These are phyloP conservation scores for Eurotiales sp. DNA, from an alignment of 2,329 filamentous ascomycete species.

Conservation along the genomic window DNA sequence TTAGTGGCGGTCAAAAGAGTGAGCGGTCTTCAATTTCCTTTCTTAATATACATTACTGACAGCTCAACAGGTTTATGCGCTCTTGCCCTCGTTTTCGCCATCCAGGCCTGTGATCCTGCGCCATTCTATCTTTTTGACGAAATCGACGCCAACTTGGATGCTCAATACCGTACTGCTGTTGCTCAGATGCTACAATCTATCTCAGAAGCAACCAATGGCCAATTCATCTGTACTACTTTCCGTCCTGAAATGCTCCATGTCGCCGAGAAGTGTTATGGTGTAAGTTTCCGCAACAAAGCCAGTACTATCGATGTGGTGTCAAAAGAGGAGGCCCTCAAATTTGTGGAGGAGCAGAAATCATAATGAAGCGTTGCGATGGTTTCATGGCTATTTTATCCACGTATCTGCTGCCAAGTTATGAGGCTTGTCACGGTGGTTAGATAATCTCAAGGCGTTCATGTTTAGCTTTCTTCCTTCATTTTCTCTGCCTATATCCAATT, in stretches of 20 bases:
- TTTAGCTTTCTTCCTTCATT: neutral
- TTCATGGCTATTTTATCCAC: too few species aligned
- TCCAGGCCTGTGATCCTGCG: slow-evolving; percentile 93
- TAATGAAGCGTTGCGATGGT: too few species aligned
- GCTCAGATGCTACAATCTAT: slow-evolving; percentile 82
- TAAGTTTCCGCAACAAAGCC: slow-evolving; percentile 87
- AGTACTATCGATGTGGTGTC: slow-evolving; percentile 89
- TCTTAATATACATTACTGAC: neutral
- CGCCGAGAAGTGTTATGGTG: slow-evolving; percentile 96
- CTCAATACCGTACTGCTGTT: slow-evolving; percentile 94
- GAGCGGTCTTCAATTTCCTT: slow-evolving; percentile 35
- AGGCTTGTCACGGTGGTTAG: neutral
- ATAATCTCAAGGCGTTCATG: neutral
- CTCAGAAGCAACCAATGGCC: slow-evolving; percentile 56
- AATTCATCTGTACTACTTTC: slow-evolving; percentile 99
- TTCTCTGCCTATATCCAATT: slow-evolving; percentile 3
- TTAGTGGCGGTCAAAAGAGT: slow-evolving; percentile 98
- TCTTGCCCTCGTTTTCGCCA: slow-evolving; percentile 97
- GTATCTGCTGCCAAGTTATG: neutral
- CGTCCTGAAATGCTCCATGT: slow-evolving; percentile 92
- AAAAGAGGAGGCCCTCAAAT: slow-evolving; percentile 81
- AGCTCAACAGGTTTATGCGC: slow-evolving; percentile 71
- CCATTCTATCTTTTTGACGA: slow-evolving; percentile 99
- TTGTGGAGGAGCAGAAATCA: slow-evolving; percentile 79
- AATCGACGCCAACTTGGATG: slow-evolving; percentile 96